Evolutionary conservation across 1,284 basidiomycete species (phyloP).

Genomic region (Austroboletus niveus): DNA sequence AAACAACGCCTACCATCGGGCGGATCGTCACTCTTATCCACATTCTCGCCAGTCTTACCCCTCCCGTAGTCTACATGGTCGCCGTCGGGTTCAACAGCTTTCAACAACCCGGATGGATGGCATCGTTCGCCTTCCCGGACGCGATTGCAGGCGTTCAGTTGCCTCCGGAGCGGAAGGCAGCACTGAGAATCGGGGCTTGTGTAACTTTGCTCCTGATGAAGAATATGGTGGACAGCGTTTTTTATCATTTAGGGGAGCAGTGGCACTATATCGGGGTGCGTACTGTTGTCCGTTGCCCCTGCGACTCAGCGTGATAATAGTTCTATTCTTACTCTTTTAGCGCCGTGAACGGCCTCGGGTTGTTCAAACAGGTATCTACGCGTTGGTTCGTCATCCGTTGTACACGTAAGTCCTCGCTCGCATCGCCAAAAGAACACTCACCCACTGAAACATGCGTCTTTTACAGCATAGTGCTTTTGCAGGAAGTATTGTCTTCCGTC

Average conservation of each 20-base stretch:
- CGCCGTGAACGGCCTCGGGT: conserved; percentile 27
- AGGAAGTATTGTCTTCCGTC: conserved; percentile 12
- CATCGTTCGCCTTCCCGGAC: conserved; percentile 12
- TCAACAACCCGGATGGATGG: conserved; percentile 27
- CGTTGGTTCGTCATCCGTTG: conserved; percentile 28
- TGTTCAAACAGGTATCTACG: conserved; percentile 26
- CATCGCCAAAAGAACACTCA: background rate
- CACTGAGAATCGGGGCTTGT: conserved; percentile 14
- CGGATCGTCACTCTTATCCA: conserved; percentile 19
- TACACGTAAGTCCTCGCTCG: conserved; percentile 13
- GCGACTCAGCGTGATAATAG: no score
- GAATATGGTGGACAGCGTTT: background rate
- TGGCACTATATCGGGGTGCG: conserved; percentile 22
- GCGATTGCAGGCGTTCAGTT: background rate
- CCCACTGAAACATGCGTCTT: background rate
- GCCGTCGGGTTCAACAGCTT: conserved; percentile 19
- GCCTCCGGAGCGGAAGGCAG: background rate
- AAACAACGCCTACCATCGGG: conserved; percentile 10
- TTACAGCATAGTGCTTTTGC: conserved; percentile 15
- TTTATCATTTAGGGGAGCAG: conserved; percentile 15
- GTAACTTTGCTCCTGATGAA: background rate
- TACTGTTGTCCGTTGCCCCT: background rate
- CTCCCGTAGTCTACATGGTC: conserved; percentile 17
- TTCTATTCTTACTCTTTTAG: conserved; percentile 6
- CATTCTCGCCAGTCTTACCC: conserved; percentile 6